Evolutionary conservation across 2,329 filamentous ascomycete species (phyloP).

Genomic region (Aspergillus japonicus): DNA sequence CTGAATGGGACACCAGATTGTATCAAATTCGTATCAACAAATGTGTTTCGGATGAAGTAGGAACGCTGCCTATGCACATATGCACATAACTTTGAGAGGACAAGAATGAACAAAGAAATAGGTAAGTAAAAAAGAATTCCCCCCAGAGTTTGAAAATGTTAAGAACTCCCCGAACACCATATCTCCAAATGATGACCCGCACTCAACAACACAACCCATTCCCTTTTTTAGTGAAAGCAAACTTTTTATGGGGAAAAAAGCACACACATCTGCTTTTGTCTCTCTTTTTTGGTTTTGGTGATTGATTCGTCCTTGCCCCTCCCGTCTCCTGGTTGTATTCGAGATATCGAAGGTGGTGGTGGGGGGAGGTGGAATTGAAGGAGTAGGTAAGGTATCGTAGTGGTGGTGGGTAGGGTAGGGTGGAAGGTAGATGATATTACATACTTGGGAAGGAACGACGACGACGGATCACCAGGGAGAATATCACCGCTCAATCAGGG

Average conservation of each 20-base stretch:
- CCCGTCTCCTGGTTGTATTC: background rate
- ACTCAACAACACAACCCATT: background rate
- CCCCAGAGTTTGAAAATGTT: conserved; percentile 1
- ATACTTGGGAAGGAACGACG: background rate
- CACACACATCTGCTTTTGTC: conserved; percentile 9
- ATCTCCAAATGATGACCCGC: conserved; percentile 4
- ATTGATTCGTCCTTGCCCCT: background rate
- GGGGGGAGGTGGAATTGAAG: background rate
- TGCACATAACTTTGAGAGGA: conserved; percentile 16
- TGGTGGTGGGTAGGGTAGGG: background rate
- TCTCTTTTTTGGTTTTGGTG: background rate
- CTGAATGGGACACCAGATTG: background rate
- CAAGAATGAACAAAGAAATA: conserved; percentile 2
- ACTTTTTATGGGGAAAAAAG: background rate
- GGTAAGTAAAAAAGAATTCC: background rate
- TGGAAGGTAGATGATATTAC: background rate
- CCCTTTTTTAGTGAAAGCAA: background rate
- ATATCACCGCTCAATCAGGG: background rate
- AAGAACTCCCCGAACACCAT: conserved; percentile 14
- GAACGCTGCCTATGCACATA: conserved; percentile 28
- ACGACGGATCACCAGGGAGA: background rate
- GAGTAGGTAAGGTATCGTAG: background rate
- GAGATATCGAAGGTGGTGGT: background rate
- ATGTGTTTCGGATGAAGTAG: conserved; percentile 1
- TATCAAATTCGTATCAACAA: conserved; percentile 21